Evolutionary conservation across 441 rosid genomes (phyloP), one percentile per base, ranked within the genome.

Genomic region (Corymbia citriodora): DNA sequence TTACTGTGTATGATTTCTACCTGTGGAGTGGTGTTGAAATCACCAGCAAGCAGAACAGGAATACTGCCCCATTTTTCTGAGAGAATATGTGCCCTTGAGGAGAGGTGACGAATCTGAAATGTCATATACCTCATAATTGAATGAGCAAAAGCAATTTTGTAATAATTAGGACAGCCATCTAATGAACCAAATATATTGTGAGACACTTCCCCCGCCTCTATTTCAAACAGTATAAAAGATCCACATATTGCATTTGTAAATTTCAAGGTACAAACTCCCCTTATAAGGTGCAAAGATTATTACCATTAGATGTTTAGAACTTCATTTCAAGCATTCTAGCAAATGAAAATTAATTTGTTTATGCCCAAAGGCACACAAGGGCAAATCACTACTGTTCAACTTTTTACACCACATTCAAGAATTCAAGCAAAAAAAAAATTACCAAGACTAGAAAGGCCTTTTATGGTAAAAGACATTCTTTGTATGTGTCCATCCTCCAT

Each of bases 11-110:
- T 48, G 57, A 89, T 89, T 12, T 68, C 87, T 87, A 95, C 99
- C 97, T 94, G 94, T 11, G 99, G 97, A 87, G 97, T 96, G 92
- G 91, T 90, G 91, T 96, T 97, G 93, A 96, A 97, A 92, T 97
- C 97, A 13, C 99, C 99, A 74, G 95, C 93, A 72, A 97, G 94
- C 72, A 96, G 94, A 92, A 96, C 89, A 33, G 98, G 97, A 89
- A 93, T 92, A 90, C 93, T 91, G 83, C 98, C 98, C 97, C 97
- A 96, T 95, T 94, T 96, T 88, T 94, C 88, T 59, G 97, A 93
- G 87, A 97, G 95, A 70, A 87, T 88, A 85, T 94, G 94, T 89
- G 98, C 98, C 94, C 94, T 96, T 89, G 96, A 93, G 88, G 95
- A 94, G 90, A 97, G 94, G 59, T 89, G 92, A 92, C 96, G 95